Evolutionary conservation across 2,329 filamentous ascomycete genomes (phyloP), one percentile per base, ranked within the genome.

Genomic region (Allantophomopsis lycopodina): DNA sequence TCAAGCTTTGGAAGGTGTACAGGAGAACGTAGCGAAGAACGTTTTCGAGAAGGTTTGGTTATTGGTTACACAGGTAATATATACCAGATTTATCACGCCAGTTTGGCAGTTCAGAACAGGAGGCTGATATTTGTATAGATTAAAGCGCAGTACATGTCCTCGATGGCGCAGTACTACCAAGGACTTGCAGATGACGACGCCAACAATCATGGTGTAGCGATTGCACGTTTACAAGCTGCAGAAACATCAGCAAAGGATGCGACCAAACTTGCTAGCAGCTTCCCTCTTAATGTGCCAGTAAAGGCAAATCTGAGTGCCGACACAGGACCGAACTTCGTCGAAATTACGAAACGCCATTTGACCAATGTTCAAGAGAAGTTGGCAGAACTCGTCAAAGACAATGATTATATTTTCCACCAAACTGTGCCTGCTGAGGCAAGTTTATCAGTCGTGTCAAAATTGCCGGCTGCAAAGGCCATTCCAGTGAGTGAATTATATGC

Each of bases 321-420:
- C 44, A 83, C 84, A 2, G 83, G 84, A 1, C 53, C 69, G 1
- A 69, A 78, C 39, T 62, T 98, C 30, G 65, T 75, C n/a, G 87
- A 94, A 28, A 73, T 94, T 47, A 79, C 85, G 13, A 94, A 86
- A 57, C 76, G 87, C 44, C 89, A 96, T 51, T 62, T 83, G 20
- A 69, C 82, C 0, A 80, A 76, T 23, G 80, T 94, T 3, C 83
- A 94, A 55, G 83, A 89, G 45, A 88, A 83, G 56, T 65, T 94
- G 16, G 66, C 68, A 14, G 79, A 84, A 44, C 70, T 88, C 37
- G 69, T 73, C 49, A 94, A 94, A 53, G 91, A 98, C 59, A 98
- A 98, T 50, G 91, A 98, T 56, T 96, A 91, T 59, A 94, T 98
- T 56, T 98, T 98, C 55, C 91, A 98, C 56, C 86, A 96, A 50